Evolutionary conservation across 2,329 filamentous ascomycete species (phyloP).

Genomic region (Falciphora oryzae): DNA sequence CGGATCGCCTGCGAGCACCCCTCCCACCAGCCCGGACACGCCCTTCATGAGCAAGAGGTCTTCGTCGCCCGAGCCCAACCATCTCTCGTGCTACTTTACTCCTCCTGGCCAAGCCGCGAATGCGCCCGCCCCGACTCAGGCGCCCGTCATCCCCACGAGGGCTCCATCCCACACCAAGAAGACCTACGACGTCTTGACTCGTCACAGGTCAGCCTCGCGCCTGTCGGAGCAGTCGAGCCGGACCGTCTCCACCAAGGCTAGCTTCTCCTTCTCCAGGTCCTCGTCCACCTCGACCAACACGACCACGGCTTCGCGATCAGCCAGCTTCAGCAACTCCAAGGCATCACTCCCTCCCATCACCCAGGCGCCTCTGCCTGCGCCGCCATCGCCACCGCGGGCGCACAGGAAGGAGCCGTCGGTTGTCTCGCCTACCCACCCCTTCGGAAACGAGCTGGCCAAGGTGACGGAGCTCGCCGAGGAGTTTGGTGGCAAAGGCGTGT

Average conservation of each 20-base stretch:
- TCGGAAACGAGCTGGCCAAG: conserved; percentile 83
- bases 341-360: conserved; percentile 15
- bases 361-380: conserved; percentile 23
- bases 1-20: conserved; percentile 40
- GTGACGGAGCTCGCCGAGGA: conserved; percentile 92
- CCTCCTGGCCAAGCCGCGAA: conserved; percentile 42
- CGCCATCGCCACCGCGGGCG: conserved; percentile 28
- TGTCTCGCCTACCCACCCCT: conserved; percentile 53
- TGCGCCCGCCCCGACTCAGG: conserved; percentile 34
- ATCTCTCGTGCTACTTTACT: conserved; percentile 61
- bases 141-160: conserved; percentile 69
- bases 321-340: conserved; percentile 19
- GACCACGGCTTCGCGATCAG: conserved; percentile 32
- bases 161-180: conserved; percentile 87
- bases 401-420: conserved; percentile 33
- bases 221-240: conserved; percentile 48
- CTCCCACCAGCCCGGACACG: conserved; percentile 64
- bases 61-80: conserved; percentile 56
- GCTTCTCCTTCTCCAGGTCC: conserved; percentile 50
- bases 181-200: conserved; percentile 63
- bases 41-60: conserved; percentile 44
- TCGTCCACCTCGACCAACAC: conserved; percentile 51
- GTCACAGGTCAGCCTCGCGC: conserved; percentile 36
- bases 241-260: conserved; percentile 50
- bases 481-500: conserved; percentile 57